Evolutionary conservation across 495 filamentous ascomycete genomes (phyloP).

Genomic region (Amniculicola lignicola): DNA sequence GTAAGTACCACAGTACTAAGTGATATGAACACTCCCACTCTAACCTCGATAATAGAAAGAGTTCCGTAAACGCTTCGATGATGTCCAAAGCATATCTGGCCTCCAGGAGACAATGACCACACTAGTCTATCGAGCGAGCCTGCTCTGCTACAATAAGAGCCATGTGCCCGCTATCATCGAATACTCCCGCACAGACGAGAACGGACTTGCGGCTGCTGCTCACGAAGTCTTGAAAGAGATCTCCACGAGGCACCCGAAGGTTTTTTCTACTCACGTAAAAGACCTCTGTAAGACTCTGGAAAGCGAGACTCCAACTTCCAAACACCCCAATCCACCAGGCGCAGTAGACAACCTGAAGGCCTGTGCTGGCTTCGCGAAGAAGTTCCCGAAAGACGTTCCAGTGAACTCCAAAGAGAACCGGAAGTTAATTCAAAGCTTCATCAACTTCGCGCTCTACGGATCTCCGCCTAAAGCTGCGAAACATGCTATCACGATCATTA

Average conservation of each 20-base stretch:
- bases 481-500: constrained; percentile 85
- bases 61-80: constrained; percentile 75
- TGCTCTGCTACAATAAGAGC: constrained; percentile 87
- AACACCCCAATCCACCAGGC: constrained; percentile 60
- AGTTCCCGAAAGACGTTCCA: constrained; percentile 79
- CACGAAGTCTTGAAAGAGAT: constrained; percentile 93
- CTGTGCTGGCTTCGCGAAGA: constrained; percentile 81
- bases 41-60: constrained; percentile 56
- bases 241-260: constrained; percentile 77
- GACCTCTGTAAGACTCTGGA: constrained; percentile 85
- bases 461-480: constrained; percentile 81
- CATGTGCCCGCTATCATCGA: constrained; percentile 88
- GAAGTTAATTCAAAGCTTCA: constrained; percentile 76
- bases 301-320: constrained; percentile 68
- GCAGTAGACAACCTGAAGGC: constrained; percentile 89
- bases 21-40: neutral
- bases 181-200: constrained; percentile 75
- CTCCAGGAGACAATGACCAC: constrained; percentile 76
- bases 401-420: constrained; percentile 55
- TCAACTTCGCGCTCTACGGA: constrained; percentile 76
- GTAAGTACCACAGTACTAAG: constrained; percentile 35
- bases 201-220: constrained; percentile 70
- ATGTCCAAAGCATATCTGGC: constrained; percentile 51
- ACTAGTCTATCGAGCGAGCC: constrained; percentile 78
- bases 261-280: constrained; percentile 87